A percentile compares a stretch with the other conserved stretches of the same genome.
phyloP scores from a whole-genome alignment of 1,284 basidiomycete species.

The Singerocomus inundabilis region DNA sequence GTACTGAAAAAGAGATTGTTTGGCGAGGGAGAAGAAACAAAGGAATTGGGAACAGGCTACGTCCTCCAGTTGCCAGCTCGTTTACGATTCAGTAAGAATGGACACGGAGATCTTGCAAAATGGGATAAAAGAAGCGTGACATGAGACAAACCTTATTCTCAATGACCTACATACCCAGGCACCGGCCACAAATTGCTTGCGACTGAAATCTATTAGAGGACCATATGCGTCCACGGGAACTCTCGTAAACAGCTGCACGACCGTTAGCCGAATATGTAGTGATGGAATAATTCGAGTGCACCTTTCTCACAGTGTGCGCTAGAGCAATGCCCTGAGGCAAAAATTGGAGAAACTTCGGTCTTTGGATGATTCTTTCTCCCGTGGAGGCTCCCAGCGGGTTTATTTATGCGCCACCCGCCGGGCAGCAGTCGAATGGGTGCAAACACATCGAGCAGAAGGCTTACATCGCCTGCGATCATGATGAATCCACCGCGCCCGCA shows the following conservation, averaged over 20 bases:
- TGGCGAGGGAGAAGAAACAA: conserved; percentile 16
- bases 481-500: neutral
- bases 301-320: conserved; percentile 25
- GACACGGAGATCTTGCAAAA: conserved; percentile 24
- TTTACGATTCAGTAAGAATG: conserved; percentile 21
- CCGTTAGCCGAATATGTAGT: conserved; percentile 15
- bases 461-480: neutral
- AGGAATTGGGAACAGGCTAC: conserved; percentile 10
- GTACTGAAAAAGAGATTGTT: conserved; percentile 12
- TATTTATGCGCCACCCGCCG: conserved; percentile 13
- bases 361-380: conserved; percentile 16
- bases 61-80: conserved; percentile 8
- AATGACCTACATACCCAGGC: conserved; percentile 21
- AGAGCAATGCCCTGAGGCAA: conserved; percentile 7
- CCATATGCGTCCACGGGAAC: conserved; percentile 18
- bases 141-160: conserved; percentile 36
- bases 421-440: conserved; percentile 1
- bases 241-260: conserved; percentile 12
- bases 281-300: conserved; percentile 11
- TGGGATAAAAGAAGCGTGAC: conserved; percentile 32
- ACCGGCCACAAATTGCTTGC: conserved; percentile 18
- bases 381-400: conserved; percentile 9
- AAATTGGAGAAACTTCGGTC: conserved; percentile 10
- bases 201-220: conserved; percentile 7
- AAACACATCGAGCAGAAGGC: neutral